Evolutionary conservation across 371 early-diverging fungal genomes (phyloP).

Genomic region (Mucor mucedo): DNA sequence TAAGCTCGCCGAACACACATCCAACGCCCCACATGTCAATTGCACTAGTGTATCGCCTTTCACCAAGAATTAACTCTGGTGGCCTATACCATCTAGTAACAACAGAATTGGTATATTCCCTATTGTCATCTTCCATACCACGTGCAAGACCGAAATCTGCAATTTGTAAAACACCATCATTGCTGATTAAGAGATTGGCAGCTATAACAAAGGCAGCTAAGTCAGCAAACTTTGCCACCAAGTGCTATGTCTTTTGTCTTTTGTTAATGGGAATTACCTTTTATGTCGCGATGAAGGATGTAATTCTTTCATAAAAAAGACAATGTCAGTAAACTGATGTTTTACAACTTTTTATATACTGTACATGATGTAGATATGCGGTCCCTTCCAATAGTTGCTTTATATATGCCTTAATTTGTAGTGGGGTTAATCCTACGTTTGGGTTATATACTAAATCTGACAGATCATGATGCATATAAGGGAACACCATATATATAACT

Average conservation of each 20-base stretch:
- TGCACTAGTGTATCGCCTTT: conserved; percentile 80
- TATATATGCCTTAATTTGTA: conserved; percentile 82
- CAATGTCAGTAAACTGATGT: neutral
- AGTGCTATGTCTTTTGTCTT: neutral
- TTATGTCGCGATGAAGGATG: conserved; percentile 91
- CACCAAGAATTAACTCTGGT: conserved; percentile 95
- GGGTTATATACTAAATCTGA: conserved; percentile 84
- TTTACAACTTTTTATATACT: neutral
- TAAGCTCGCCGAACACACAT: conserved; percentile 88
- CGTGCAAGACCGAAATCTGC: conserved; percentile 99
- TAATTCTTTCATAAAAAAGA: conserved; percentile 49
- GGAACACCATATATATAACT: conserved; percentile 91
- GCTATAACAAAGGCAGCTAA: conserved; percentile 43
- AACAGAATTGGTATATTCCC: conserved; percentile 89
- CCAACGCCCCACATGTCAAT: conserved; percentile 99
- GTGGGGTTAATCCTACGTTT: conserved; percentile 62
- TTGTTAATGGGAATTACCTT: conserved; percentile 55
- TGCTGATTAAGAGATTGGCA: conserved; percentile 86
- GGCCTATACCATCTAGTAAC: conserved; percentile 99
- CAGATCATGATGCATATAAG: conserved; percentile 95
- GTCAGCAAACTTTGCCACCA: neutral
- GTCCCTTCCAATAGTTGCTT: conserved; percentile 88
- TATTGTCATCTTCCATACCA: conserved; percentile 62
- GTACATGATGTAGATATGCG: conserved; percentile 78
- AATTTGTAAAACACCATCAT: conserved; percentile 93